phyloP scores from a whole-genome alignment of 1,284 basidiomycete species.

The Cryptococcus sp. region DNA sequence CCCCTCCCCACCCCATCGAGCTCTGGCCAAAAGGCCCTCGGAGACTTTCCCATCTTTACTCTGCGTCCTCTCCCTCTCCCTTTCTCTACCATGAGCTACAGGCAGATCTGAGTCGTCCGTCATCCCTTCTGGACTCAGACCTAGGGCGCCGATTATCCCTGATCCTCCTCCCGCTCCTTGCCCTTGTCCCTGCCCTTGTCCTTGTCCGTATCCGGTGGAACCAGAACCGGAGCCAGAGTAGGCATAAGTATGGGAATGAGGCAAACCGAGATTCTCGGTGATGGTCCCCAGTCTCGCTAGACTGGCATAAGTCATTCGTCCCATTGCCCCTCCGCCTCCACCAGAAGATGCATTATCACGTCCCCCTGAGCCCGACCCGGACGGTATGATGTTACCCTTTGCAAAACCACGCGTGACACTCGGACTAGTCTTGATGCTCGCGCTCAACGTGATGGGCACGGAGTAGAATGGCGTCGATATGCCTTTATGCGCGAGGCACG shows the following conservation, averaged over 20 bases:
- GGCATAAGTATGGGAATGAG: no score
- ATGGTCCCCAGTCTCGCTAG: constrained; percentile 19
- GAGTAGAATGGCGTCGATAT: constrained; percentile 24
- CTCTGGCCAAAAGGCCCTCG: constrained; percentile 21
- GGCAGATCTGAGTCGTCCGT: background rate
- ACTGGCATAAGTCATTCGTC: constrained; percentile 19
- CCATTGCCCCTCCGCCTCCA: constrained; percentile 2
- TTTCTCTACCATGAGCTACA: background rate
- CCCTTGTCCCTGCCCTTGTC: no score
- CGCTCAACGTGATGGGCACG: constrained; percentile 2
- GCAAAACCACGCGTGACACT: constrained; percentile 15
- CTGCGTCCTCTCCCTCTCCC: constrained; percentile 9
- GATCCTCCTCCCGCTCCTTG: background rate
- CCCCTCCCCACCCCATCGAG: constrained; percentile 23
- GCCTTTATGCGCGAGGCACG: constrained; percentile 29
- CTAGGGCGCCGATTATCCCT: background rate
- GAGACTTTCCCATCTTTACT: constrained; percentile 1
- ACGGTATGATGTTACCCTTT: constrained; percentile 10
- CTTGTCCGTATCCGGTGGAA: no score
- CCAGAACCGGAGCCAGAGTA: no score
- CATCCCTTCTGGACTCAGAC: constrained; percentile 13
- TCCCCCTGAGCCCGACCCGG: constrained; percentile 2
- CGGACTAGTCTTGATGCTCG: constrained; percentile 5
- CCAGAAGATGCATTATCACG: background rate
- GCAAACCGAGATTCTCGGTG: constrained; percentile 11